These are phyloP conservation scores for Tetracentron sinense DNA, from an alignment of 164 flowering plant species.

Conservation along the genomic window DNA sequence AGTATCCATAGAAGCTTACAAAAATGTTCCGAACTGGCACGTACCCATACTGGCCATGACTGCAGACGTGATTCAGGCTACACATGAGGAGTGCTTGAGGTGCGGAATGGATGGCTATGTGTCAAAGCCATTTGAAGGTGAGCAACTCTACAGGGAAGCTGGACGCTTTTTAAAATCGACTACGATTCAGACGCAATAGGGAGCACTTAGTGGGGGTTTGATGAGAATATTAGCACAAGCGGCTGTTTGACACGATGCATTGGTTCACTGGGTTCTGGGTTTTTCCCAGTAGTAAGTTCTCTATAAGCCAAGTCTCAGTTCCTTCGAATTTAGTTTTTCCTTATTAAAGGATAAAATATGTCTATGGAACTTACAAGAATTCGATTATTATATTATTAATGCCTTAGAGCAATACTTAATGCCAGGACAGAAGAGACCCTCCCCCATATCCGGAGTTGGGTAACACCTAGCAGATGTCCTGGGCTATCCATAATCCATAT, in stretches of 20 bases:
- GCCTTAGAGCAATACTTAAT: too few relatives aligned
- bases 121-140: constrained; percentile 92
- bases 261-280: constrained; percentile 8
- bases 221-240: constrained; percentile 18
- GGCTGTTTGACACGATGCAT: constrained; percentile 16
- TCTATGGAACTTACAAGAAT: background rate
- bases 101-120: constrained; percentile 99
- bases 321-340: background rate
- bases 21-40: constrained; percentile 51
- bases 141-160: constrained; percentile 75
- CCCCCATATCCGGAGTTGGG: too few relatives aligned
- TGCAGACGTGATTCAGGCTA: constrained; percentile 94
- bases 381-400: too few relatives aligned
- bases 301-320: background rate
- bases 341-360: constrained; percentile 1
- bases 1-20: constrained; percentile 30
- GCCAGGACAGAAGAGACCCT: too few relatives aligned
- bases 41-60: constrained; percentile 98
- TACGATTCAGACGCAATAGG: constrained; percentile 22
- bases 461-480: too few relatives aligned
- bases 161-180: constrained; percentile 55
- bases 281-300: constrained; percentile 18
- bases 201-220: constrained; percentile 10
- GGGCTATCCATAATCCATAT: too few relatives aligned
- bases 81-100: constrained; percentile 63